Base-by-base conservation (phyloP, 2,329 filamentous ascomycete species). In the Aspergillus fijiensis region DNA sequence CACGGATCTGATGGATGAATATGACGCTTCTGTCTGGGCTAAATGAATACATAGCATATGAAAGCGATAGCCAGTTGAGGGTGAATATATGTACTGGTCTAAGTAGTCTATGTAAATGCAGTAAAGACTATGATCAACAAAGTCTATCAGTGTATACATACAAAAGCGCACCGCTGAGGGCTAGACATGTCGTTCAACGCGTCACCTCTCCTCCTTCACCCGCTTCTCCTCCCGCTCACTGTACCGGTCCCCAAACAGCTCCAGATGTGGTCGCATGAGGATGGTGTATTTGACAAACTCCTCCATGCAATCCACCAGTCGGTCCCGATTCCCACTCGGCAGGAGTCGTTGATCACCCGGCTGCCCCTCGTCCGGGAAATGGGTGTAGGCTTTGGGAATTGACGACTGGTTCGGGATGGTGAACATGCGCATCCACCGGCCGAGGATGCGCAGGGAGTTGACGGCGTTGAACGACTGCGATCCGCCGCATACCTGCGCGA, bases 391-490 rank as follows among this genome's bases (percentile, higher is more conserved):
- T 69, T 78, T 83, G 0, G 87, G 87, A 2, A 89, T 79, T 0
- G 83, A 87, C 25, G 81, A 85, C 70, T 89, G 87, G 68, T 89
- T 89, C 0, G 86, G 85, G 27, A 89, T 87, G 1, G 81, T 77
- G 63, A 88, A 88, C 85, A 89, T 88, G 47, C 86, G 81, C 86
- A 89, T 89, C 87, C 87, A 89, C 0, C 87, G 81, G 0, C 87
- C 87, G 0, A 89, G 78, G 11, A 89, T 81, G 0, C 87, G 81
- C n/a, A 89, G 76, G 1, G 82, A 82, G 67, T 89, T 89, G 9
- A 89, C 85, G 0, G 85, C 83, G 65, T 90, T 89, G 76, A 89
- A 89, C 0, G 82, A 85, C 69, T 89, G 87, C 0, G 83, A 87
- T 0, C 87, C 87, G 16, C 87, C 87, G 55, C 79, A 84, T 0